A percentile compares a stretch with the other conserved stretches of the same genome.
These are phyloP conservation scores for Trichoderma sp. DNA, from an alignment of 2,329 filamentous ascomycete species.

Conservation along the genomic window DNA sequence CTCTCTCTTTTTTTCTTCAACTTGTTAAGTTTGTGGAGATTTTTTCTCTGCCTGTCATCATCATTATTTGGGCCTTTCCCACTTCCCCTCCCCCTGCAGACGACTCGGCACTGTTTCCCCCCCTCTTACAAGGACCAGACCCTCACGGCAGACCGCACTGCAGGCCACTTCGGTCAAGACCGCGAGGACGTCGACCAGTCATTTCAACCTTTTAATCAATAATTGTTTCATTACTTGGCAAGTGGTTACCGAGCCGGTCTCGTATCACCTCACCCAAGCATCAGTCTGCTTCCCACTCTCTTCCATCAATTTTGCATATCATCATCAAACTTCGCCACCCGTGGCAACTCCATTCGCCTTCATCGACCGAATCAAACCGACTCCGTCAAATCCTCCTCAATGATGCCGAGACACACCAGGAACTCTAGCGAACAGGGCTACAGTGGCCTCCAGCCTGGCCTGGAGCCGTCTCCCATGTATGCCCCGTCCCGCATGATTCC, in stretches of 20 bases:
- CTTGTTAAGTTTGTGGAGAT: conserved; percentile 18
- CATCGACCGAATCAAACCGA: conserved; percentile 6
- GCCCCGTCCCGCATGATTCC: conserved; percentile 40
- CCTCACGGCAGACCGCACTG: conserved; percentile 19
- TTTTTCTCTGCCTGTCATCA: neutral
- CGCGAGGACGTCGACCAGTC: conserved; percentile 18
- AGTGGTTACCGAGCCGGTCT: conserved; percentile 19
- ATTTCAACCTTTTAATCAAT: conserved; percentile 18
- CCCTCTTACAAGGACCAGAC: conserved; percentile 18
- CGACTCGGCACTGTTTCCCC: neutral
- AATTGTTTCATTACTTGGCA: conserved; percentile 19
- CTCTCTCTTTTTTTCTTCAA: conserved; percentile 24
- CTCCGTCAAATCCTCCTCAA: conserved; percentile 23
- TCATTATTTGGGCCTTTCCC: conserved; percentile 4
- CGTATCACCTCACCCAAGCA: conserved; percentile 16
- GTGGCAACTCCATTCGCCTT: neutral
- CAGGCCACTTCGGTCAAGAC: conserved; percentile 21
- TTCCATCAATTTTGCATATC: neutral
- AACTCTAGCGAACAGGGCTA: conserved; percentile 37
- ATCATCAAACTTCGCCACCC: neutral
- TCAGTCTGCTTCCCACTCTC: conserved; percentile 5
- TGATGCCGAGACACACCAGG: conserved; percentile 47
- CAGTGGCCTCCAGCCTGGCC: conserved; percentile 38
- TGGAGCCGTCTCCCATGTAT: conserved; percentile 43
- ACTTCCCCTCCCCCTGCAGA: conserved; percentile 7